These are phyloP conservation scores for Cylindrodendrum hubeiense DNA, from an alignment of 2,329 filamentous ascomycete genomes.

Conservation along the genomic window DNA sequence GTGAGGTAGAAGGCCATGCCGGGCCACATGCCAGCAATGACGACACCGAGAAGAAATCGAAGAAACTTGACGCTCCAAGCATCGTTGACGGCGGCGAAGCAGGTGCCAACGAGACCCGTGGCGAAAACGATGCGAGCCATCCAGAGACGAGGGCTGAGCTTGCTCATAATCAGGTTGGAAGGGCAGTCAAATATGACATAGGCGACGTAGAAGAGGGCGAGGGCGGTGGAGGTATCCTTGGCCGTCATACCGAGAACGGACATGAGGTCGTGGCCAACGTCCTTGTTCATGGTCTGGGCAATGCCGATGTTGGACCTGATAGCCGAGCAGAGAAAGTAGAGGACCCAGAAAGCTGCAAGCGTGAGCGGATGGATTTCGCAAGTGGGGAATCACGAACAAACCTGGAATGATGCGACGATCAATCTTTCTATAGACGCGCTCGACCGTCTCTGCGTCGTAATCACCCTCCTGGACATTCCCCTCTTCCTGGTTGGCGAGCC, in stretches of 20 bases:
- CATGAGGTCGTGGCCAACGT: constrained; percentile 79
- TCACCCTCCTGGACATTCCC: constrained; percentile 50
- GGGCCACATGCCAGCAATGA: constrained; percentile 95
- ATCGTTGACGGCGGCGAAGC: constrained; percentile 83
- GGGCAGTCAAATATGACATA: constrained; percentile 93
- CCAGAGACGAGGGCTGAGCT: constrained; percentile 87
- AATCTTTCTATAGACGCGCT: constrained; percentile 69
- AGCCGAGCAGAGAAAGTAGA: constrained; percentile 93
- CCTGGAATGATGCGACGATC: constrained; percentile 71
- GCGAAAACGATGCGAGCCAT: constrained; percentile 93
- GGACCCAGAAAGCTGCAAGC: constrained; percentile 82
- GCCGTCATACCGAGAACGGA: constrained; percentile 76
- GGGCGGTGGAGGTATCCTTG: constrained; percentile 84
- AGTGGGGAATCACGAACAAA: constrained; percentile 41
- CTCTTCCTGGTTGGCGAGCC: constrained; percentile 46
- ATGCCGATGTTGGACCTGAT: constrained; percentile 93
- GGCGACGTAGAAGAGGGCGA: constrained; percentile 91
- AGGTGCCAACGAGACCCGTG: constrained; percentile 85
- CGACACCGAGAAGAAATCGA: constrained; percentile 85
- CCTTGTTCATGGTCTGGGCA: constrained; percentile 91
- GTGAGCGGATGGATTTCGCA: constrained; percentile 8
- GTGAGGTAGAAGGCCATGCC: constrained; percentile 95
- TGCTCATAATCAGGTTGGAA: constrained; percentile 90
- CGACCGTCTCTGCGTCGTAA: constrained; percentile 65
- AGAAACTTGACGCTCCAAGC: constrained; percentile 93